These are phyloP conservation scores for Ustilago shanxiensis DNA, from an alignment of 1,284 basidiomycete species.

Conservation along the genomic window DNA sequence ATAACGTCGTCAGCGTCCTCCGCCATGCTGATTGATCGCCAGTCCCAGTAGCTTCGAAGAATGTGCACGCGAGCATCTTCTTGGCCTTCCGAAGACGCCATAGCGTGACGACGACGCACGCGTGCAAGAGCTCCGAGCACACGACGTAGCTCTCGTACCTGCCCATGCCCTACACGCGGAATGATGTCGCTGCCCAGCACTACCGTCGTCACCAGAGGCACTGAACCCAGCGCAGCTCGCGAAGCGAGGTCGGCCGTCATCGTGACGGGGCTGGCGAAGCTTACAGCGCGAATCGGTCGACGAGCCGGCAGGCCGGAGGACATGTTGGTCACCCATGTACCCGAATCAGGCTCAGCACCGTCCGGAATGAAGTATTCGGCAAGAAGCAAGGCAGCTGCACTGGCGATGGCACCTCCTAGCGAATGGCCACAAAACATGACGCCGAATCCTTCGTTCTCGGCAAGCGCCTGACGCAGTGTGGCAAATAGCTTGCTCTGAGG, in stretches of 20 bases:
- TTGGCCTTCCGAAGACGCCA: slow-evolving; percentile 41
- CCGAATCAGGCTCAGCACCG: slow-evolving; percentile 40
- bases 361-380: slow-evolving; percentile 60
- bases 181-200: slow-evolving; percentile 66
- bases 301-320: slow-evolving; percentile 60
- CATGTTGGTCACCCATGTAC: slow-evolving; percentile 61
- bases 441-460: slow-evolving; percentile 63
- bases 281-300: slow-evolving; percentile 64
- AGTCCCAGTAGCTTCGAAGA: slow-evolving; percentile 64
- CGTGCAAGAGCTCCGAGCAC: slow-evolving; percentile 66
- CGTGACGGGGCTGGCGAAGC: slow-evolving; percentile 68
- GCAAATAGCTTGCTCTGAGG: slow-evolving; percentile 61
- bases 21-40: slow-evolving; percentile 53
- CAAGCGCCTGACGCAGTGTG: slow-evolving; percentile 57
- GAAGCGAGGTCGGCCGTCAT: slow-evolving; percentile 59
- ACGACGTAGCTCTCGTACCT: slow-evolving; percentile 66
- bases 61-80: slow-evolving; percentile 62
- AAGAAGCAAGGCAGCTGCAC: slow-evolving; percentile 63
- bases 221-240: slow-evolving; percentile 55
- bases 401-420: slow-evolving; percentile 67
- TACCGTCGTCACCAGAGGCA: slow-evolving; percentile 63
- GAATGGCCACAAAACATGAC: slow-evolving; percentile 68
- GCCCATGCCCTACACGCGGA: slow-evolving; percentile 66
- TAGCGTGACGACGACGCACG: slow-evolving; percentile 58
- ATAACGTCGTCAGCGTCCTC: slow-evolving; percentile 58